A percentile compares a stretch with the other conserved stretches of the same genome.
Evolutionary conservation across 1,139 yeast genomes (phyloP).

Genomic region (Hansenula sp.): DNA sequence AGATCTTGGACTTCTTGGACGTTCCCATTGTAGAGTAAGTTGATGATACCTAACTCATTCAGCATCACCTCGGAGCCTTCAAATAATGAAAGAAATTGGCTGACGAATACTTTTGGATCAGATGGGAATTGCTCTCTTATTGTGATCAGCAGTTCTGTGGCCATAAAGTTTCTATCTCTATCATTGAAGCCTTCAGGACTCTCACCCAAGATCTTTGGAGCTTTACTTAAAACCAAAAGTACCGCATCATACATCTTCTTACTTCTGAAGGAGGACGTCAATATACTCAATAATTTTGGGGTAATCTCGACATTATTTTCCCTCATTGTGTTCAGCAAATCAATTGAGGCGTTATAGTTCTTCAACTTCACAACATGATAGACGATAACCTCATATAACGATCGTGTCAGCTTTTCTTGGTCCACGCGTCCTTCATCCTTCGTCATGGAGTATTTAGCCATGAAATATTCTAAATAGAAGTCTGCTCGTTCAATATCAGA

Average conservation of each 20-base stretch:
- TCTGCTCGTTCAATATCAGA: slow-evolving; percentile 6
- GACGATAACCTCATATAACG: slow-evolving; percentile 16
- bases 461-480: slow-evolving; percentile 14
- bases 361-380: slow-evolving; percentile 15
- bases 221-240: slow-evolving; percentile 10
- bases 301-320: slow-evolving; percentile 10
- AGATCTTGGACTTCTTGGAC: slow-evolving; percentile 2
- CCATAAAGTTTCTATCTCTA: slow-evolving; percentile 7
- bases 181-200: neutral
- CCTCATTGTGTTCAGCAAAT: slow-evolving; percentile 12
- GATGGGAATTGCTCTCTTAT: slow-evolving; percentile 15
- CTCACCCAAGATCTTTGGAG: slow-evolving; percentile 11
- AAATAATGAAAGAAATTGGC: slow-evolving; percentile 17
- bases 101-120: slow-evolving; percentile 15
- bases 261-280: slow-evolving; percentile 15
- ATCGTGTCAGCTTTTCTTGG: neutral
- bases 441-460: slow-evolving; percentile 7
- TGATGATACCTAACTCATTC: slow-evolving; percentile 14
- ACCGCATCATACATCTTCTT: slow-evolving; percentile 16
- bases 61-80: slow-evolving; percentile 9
- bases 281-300: slow-evolving; percentile 10
- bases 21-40: slow-evolving; percentile 9
- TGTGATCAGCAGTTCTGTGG: slow-evolving; percentile 14
- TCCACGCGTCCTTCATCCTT: slow-evolving; percentile 1
- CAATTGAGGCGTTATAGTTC: slow-evolving; percentile 10